Base-by-base conservation (phyloP, 2,329 filamentous ascomycete genomes). In the Lasiodiplodia citricola region DNA sequence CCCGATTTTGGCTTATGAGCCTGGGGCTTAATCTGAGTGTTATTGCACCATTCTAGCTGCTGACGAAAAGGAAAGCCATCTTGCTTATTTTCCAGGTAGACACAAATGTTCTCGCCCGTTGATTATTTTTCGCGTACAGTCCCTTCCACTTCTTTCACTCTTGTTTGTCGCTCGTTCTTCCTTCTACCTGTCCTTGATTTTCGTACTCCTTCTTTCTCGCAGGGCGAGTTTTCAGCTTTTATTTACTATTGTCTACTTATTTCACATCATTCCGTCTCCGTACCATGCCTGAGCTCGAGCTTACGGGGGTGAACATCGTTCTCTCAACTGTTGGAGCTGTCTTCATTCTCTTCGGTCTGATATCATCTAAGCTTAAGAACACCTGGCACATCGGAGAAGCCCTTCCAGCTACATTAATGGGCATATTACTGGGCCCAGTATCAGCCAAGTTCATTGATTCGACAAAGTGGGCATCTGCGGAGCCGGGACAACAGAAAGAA, bases 331-430 rank as follows among this genome's bases (percentile, higher is more conserved):
- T 28, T 83, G 84, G 85, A 57, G 76, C 78, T 10, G 87, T 86
- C 72, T 84, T 81, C 25, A 73, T 86, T 1, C 65, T 82, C 4
- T 87, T 83, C 72, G 85, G 85, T 55, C 72, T 87, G 65, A 78
- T 85, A 6, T 86, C 86, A 1, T 81, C 85, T 28, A 83, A 86
- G 74, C 81, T 87, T 71, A 87, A 87, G 76, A 80, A 81, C 60
- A 75, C 77, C 41, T 87, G 84, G 84, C 87, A 86, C 71, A 77
- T 87, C 5, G 86, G 86, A 21, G 85, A 87, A 78, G 86, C 86
- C 28, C 73, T 64, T 1, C 60, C 60, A 11, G 60, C 60, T 2
- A 64, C 25, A 1, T 2, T 64, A 8, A 47, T 64, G 14, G 60
- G 60, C 11, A 51, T 64, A 8, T 14, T 64, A 2, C n/a, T 64